These are phyloP conservation scores for Capsella rubella DNA, from an alignment of 441 rosid species.

Conservation along the genomic window DNA sequence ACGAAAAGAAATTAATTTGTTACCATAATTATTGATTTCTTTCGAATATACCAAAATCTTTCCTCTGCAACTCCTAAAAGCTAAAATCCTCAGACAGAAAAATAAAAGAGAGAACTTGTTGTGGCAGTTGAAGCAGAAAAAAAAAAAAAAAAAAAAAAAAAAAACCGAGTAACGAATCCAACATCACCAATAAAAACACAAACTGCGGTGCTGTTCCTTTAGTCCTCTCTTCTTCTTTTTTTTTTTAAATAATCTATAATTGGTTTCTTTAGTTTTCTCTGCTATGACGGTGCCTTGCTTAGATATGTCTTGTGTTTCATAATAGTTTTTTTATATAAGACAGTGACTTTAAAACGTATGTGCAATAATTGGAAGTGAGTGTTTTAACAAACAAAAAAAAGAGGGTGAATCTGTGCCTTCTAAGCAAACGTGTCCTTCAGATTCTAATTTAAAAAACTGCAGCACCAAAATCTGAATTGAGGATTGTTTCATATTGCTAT, in stretches of 20 bases:
- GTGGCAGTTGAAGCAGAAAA: slow-evolving; percentile 43
- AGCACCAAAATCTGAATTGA: too few species aligned
- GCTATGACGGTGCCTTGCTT: too few species aligned
- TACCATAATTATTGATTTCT: slow-evolving; percentile 1
- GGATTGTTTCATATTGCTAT: too few species aligned
- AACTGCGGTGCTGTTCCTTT: slow-evolving; percentile 34
- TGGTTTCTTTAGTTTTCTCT: slow-evolving; percentile 5
- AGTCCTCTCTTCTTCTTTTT: slow-evolving; percentile 5
- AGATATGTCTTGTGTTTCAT: too few species aligned
- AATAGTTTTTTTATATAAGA: too few species aligned
- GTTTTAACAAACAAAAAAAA: too few species aligned
- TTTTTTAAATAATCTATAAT: neutral
- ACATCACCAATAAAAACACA: slow-evolving; percentile 46
- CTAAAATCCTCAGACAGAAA: neutral
- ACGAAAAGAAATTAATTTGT: neutral
- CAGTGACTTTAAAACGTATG: too few species aligned
- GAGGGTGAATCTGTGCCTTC: too few species aligned
- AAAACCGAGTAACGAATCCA: slow-evolving; percentile 44
- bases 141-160: neutral
- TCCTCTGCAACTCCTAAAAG: slow-evolving; percentile 14
- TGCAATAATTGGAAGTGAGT: too few species aligned
- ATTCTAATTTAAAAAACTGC: too few species aligned
- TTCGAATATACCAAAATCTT: slow-evolving; percentile 15
- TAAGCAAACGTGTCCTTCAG: too few species aligned
- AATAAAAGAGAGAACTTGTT: slow-evolving; percentile 19